Evolutionary conservation across 2,329 filamentous ascomycete species (phyloP).

Genomic region (Colletotrichum viniferum): DNA sequence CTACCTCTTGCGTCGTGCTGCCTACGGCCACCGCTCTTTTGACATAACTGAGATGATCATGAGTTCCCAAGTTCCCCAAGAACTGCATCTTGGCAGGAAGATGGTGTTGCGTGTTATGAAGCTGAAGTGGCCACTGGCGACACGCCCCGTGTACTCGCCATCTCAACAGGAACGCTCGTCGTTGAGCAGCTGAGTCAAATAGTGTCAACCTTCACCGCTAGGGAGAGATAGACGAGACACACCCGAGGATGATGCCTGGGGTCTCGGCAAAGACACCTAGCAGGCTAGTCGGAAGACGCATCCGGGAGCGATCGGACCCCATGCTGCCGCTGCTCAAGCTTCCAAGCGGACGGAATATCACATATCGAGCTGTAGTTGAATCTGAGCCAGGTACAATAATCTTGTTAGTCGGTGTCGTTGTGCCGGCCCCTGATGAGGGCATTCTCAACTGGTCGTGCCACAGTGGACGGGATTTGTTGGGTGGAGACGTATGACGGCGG

Average conservation of each 20-base stretch:
- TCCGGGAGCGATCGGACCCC: conserved; percentile 6
- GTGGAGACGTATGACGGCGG: neutral
- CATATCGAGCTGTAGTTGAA: neutral
- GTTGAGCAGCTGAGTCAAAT: conserved; percentile 12
- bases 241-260: neutral
- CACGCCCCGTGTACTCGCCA: conserved; percentile 12
- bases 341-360: neutral
- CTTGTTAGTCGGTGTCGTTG: neutral
- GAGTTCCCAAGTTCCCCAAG: conserved; percentile 5
- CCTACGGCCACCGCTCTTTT: conserved; percentile 20
- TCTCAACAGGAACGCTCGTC: conserved; percentile 19
- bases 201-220: conserved; percentile 14
- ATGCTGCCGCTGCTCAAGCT: neutral
- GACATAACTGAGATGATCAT: conserved; percentile 14
- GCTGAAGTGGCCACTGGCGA: neutral
- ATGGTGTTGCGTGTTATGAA: neutral
- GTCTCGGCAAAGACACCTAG: conserved; percentile 19
- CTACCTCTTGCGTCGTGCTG: neutral
- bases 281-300: conserved; percentile 10
- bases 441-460: neutral
- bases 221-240: conserved; percentile 11
- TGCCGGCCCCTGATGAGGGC: neutral
- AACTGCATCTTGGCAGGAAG: conserved; percentile 9
- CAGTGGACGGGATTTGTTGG: neutral
- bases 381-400: neutral